These are phyloP conservation scores for Mortierella sp. DNA, from an alignment of 371 early-diverging fungal species.

Conservation along the genomic window DNA sequence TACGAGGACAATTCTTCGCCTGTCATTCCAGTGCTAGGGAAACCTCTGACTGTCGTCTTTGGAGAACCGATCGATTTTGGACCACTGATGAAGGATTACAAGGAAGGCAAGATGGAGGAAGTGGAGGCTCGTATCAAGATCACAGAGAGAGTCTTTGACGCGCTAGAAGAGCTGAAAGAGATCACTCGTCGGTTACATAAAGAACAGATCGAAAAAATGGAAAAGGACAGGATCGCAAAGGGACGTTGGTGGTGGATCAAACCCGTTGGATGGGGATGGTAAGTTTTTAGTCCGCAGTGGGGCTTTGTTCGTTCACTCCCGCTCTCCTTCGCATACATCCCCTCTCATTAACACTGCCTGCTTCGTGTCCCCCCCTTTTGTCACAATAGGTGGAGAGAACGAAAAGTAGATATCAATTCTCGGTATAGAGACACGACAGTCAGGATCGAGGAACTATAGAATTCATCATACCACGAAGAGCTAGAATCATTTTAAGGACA, in stretches of 20 bases:
- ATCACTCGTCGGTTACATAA: slow-evolving; percentile 32
- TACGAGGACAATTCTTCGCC: slow-evolving; percentile 54
- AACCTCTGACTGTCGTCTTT: slow-evolving; percentile 65
- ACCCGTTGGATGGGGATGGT: slow-evolving; percentile 54
- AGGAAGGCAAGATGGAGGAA: slow-evolving; percentile 58
- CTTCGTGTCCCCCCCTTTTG: too few species aligned
- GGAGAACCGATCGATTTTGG: slow-evolving; percentile 78
- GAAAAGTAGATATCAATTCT: slow-evolving; percentile 22
- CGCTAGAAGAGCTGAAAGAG: slow-evolving; percentile 59
- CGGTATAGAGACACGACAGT: slow-evolving; percentile 37
- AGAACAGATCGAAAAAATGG: slow-evolving; percentile 23
- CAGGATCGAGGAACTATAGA: slow-evolving; percentile 43
- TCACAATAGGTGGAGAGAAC: slow-evolving; percentile 33
- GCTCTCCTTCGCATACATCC: too few species aligned
- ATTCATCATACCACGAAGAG: too few species aligned
- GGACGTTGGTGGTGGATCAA: slow-evolving; percentile 50
- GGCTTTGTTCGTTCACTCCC: background rate
- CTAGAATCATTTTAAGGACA: too few species aligned
- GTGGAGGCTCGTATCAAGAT: slow-evolving; percentile 68
- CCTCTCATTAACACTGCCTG: too few species aligned
- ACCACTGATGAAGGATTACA: slow-evolving; percentile 67
- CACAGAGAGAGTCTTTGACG: slow-evolving; percentile 63
- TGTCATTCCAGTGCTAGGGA: slow-evolving; percentile 55
- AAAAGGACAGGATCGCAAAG: slow-evolving; percentile 31
- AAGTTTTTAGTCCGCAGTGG: background rate